These are phyloP conservation scores for Hypoxylon perforatum DNA, from an alignment of 495 filamentous ascomycete species.

Conservation along the genomic window DNA sequence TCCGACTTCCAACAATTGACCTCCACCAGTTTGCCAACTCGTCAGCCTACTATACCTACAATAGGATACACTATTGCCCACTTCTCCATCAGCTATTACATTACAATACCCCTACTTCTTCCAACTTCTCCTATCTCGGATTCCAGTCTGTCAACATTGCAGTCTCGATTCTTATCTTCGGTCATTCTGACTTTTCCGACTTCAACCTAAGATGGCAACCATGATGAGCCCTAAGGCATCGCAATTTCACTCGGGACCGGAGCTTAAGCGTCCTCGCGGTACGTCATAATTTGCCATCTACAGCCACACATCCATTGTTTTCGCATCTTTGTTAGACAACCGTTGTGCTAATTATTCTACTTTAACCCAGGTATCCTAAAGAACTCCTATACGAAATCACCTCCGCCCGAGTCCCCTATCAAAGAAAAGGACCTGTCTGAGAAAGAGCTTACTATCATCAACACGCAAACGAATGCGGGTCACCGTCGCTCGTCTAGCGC, in stretches of 20 bases:
- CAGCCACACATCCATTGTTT: not conserved
- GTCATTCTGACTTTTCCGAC: slow-evolving; percentile 15
- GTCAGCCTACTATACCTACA: not conserved
- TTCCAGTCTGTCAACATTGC: slow-evolving; percentile 5
- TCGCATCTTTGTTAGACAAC: slow-evolving; percentile 2
- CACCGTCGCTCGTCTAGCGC: slow-evolving; percentile 85
- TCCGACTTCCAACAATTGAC: slow-evolving; percentile 37
- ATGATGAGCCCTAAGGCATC: slow-evolving; percentile 46
- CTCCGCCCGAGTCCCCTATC: slow-evolving; percentile 58
- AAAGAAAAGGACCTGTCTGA: slow-evolving; percentile 63
- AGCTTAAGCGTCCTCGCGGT: slow-evolving; percentile 81
- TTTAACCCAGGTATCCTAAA: slow-evolving; percentile 86
- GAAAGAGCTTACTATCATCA: slow-evolving; percentile 90
- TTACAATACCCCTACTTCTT: not conserved
- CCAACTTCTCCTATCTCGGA: slow-evolving; percentile 1
- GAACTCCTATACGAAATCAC: slow-evolving; percentile 77
- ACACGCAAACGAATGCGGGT: slow-evolving; percentile 94
- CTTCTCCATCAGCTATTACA: not conserved
- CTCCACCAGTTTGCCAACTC: slow-evolving; percentile 37
- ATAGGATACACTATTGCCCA: not conserved
- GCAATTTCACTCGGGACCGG: slow-evolving; percentile 56
- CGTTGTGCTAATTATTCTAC: slow-evolving; percentile 24
- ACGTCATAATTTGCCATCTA: slow-evolving; percentile 43
- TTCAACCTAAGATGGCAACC: slow-evolving; percentile 50
- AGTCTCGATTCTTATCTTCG: not conserved